Evolutionary conservation across 306 rosid genomes (phyloP).

Genomic region (Erythrophleum fordii): DNA sequence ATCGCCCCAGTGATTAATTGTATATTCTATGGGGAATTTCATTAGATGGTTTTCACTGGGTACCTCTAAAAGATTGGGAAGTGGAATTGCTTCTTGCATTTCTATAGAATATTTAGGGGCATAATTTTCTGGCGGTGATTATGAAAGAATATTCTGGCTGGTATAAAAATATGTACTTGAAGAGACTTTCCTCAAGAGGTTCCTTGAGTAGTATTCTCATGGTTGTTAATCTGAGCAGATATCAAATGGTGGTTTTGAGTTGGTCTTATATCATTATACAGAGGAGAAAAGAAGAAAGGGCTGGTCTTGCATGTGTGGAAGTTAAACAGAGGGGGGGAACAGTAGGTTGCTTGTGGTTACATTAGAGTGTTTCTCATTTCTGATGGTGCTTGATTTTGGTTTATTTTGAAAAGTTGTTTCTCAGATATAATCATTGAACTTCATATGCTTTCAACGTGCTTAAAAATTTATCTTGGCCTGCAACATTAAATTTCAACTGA

Average conservation of each 20-base stretch:
- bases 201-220: background rate
- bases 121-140: background rate
- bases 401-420: background rate
- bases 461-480: conserved; percentile 9
- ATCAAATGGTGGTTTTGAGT: background rate
- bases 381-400: background rate
- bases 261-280: background rate
- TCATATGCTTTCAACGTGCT: conserved; percentile 12
- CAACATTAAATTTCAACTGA: background rate
- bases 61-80: background rate
- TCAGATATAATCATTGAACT: background rate
- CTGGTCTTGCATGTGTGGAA: background rate
- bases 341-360: background rate
- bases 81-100: background rate
- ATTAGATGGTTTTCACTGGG: background rate
- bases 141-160: background rate
- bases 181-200: background rate
- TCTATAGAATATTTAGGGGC: background rate
- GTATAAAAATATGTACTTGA: background rate
- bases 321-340: background rate
- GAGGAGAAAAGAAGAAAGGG: background rate
- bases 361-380: background rate
- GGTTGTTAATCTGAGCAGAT: background rate
- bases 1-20: background rate
- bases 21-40: background rate